These are phyloP conservation scores for Leccinum aurantiacum DNA, from an alignment of 768 basidiomycete species.

Conservation along the genomic window DNA sequence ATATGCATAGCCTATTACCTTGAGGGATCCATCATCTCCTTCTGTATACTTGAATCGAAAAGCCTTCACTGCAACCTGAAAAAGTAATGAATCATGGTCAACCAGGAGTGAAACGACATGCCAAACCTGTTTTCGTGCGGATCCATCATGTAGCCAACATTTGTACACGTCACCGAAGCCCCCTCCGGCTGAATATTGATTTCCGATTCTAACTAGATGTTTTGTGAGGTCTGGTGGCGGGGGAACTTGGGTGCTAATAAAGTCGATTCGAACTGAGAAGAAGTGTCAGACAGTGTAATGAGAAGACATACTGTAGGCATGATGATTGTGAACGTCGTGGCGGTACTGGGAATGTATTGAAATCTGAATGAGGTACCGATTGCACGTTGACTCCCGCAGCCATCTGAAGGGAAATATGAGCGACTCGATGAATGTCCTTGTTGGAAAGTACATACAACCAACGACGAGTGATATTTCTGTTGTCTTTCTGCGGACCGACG, in stretches of 20 bases:
- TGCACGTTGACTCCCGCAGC: not conserved
- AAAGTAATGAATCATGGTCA: not conserved
- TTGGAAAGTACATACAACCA: no score
- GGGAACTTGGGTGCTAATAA: not conserved
- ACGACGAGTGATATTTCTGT: no score
- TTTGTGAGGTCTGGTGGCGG: no score
- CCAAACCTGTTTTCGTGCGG: not conserved
- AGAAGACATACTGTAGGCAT: not conserved
- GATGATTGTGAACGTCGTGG: not conserved
- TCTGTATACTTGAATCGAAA: not conserved
- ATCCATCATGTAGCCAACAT: not conserved
- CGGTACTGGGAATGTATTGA: no score
- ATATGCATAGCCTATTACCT: not conserved
- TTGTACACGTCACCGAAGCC: not conserved
- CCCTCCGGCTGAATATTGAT: not conserved
- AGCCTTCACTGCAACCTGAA: slow-evolving; percentile 1
- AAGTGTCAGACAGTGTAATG: not conserved
- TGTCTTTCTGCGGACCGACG: no score
- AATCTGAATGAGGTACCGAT: not conserved
- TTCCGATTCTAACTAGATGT: not conserved
- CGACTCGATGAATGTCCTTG: no score
- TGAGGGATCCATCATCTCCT: not conserved
- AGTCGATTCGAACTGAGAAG: not conserved
- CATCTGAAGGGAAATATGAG: no score
- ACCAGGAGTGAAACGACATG: not conserved